phyloP scores from a whole-genome alignment of 2,329 filamentous ascomycete species.

The Colletotrichum echinochloae region DNA sequence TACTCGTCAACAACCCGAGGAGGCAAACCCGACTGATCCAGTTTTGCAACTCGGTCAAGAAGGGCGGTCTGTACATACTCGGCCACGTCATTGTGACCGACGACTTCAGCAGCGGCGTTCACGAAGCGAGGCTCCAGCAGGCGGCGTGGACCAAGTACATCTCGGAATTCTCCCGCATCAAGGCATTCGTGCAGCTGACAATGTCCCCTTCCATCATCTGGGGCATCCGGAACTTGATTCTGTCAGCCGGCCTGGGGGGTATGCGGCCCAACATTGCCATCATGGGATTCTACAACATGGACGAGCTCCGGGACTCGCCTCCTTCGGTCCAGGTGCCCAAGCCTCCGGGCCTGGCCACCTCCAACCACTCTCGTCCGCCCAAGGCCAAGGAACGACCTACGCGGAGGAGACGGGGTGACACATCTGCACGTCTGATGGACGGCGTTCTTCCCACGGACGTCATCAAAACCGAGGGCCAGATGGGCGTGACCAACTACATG shows the following conservation, averaged over 20 bases:
- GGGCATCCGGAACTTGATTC: slow-evolving; percentile 85
- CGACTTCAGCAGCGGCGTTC: slow-evolving; percentile 82
- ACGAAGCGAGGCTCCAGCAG: slow-evolving; percentile 85
- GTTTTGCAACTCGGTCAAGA: slow-evolving; percentile 92
- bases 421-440: slow-evolving; percentile 66
- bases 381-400: slow-evolving; percentile 49
- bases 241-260: slow-evolving; percentile 84
- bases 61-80: slow-evolving; percentile 85
- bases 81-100: slow-evolving; percentile 90
- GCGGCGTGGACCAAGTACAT: slow-evolving; percentile 88
- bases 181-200: slow-evolving; percentile 88
- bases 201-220: slow-evolving; percentile 87
- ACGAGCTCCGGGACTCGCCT: slow-evolving; percentile 74
- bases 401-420: slow-evolving; percentile 62
- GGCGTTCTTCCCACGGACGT: slow-evolving; percentile 75
- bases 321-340: slow-evolving; percentile 69
- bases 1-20: slow-evolving; percentile 86
- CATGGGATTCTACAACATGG: slow-evolving; percentile 82
- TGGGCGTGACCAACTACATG: slow-evolving; percentile 79
- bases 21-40: slow-evolving; percentile 85
- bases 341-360: slow-evolving; percentile 52
- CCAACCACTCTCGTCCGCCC: slow-evolving; percentile 47
- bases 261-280: slow-evolving; percentile 92
- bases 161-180: slow-evolving; percentile 83
- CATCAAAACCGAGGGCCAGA: slow-evolving; percentile 75